These are phyloP conservation scores for Pleurotus platypus DNA, from an alignment of 768 basidiomycete genomes.

Conservation along the genomic window DNA sequence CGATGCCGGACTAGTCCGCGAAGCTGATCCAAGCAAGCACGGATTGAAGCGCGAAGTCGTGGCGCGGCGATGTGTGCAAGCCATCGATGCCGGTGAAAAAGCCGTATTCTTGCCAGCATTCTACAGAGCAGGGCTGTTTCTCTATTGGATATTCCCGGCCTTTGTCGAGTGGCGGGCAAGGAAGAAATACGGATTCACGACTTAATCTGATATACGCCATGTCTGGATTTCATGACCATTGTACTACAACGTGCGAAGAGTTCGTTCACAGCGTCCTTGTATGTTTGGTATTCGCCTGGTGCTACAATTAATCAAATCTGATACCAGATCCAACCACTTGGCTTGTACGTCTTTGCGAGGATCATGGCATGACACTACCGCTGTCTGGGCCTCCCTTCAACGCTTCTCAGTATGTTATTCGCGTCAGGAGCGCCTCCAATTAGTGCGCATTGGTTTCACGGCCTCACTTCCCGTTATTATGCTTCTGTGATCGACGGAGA, in stretches of 20 bases:
- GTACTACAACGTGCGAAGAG: background rate
- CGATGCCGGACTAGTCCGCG: conserved; percentile 45
- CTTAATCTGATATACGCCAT: background rate
- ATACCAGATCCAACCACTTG: no score
- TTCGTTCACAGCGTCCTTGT: background rate
- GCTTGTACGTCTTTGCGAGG: no score
- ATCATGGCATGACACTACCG: no score
- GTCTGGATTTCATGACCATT: background rate
- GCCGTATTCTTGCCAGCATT: conserved; percentile 53
- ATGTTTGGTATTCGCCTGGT: background rate
- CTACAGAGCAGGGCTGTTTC: conserved; percentile 44
- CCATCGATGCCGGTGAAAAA: conserved; percentile 56
- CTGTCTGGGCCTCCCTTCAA: no score
- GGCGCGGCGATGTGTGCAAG: conserved; percentile 54
- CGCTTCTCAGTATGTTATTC: no score
- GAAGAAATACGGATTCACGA: conserved; percentile 59
- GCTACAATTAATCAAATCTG: no score
- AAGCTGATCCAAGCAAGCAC: conserved; percentile 49
- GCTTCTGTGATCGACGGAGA: no score
- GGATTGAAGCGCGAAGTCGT: conserved; percentile 62
- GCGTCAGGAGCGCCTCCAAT: no score
- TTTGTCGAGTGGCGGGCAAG: conserved; percentile 56
- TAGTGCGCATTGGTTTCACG: no score
- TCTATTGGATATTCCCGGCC: conserved; percentile 64
- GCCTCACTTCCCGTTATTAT: no score